Base-by-base conservation (phyloP, 164 flowering plant species). In the Chimonanthus salicifolius region DNA sequence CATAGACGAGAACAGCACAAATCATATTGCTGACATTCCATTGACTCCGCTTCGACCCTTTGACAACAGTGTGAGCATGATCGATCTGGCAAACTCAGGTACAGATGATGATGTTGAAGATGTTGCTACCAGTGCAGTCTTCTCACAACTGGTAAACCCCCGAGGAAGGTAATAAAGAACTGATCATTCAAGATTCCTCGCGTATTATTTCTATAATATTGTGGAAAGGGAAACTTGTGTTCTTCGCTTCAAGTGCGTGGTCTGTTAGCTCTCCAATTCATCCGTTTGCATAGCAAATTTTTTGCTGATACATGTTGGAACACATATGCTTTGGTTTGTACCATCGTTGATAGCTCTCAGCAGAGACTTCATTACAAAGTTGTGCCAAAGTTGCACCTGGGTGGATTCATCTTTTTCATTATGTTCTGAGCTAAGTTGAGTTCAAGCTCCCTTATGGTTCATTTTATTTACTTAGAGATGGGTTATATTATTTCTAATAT, bases 131-230 rank as follows among this genome's bases (percentile, higher is more conserved):
- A 90, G 94, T 84, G 94, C 94, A 10, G 98, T 94, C 62, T 94
- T 94, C 79, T 94, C 98, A 11, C 98, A 94, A 83, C 85, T 94
- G 46, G 97, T 94, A 47, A 88, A 92, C 83, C 97, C 98, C 72
- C 92, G 97, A 6, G 98, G 98, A 74, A 88, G 97, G 80, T 94
- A 83, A 69, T 51, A 51, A 6, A 13, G 50, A 44, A n/a, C 48
- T n/a, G n/a, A 58, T 44, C 49, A 45, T 18, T 47, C 33, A 44
- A 4, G 13, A 13, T 66, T 4, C 16, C 1, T 15, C 20, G 5
- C 20, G 45, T 43, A 66, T 45, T 66, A 33, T 47, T 65, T 15
- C 45, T 43, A 44, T 18, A 9, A 8, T n/a, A 65, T 48, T 10
- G 18, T 48, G 54, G 44, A 47, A 48, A 15, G 6, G 54, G 48